These are phyloP conservation scores for Tulasnella sp. DNA, from an alignment of 768 basidiomycete genomes.

Conservation along the genomic window DNA sequence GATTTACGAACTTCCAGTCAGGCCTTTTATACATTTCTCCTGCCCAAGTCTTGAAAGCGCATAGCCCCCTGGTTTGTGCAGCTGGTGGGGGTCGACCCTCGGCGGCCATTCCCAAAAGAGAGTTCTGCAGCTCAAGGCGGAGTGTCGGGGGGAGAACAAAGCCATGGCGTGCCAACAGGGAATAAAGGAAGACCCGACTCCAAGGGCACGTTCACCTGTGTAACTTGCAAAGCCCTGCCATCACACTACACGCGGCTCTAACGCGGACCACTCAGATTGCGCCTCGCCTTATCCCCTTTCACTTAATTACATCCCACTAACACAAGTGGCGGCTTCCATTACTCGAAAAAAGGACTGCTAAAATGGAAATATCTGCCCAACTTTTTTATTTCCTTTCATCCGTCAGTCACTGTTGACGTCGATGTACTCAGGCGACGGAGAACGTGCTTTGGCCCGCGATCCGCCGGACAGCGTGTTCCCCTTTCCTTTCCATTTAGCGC, in stretches of 20 bases:
- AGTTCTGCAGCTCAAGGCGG: constrained; percentile 7
- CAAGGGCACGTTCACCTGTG: not conserved
- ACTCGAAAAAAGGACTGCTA: not conserved
- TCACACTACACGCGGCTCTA: not conserved
- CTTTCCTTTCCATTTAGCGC: constrained; percentile 8
- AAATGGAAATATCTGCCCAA: not conserved
- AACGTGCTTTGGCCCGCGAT: not conserved
- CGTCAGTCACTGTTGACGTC: constrained; percentile 16
- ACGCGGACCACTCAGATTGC: constrained; percentile 1
- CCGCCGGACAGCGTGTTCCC: constrained; percentile 11
- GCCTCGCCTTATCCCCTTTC: not conserved
- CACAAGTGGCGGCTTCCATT: not conserved
- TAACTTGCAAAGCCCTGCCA: not conserved
- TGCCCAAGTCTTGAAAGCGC: constrained; percentile 10
- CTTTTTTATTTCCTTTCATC: not conserved
- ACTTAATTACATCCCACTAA: not conserved
- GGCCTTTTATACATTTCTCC: constrained; percentile 3
- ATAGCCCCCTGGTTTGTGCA: constrained; percentile 3
- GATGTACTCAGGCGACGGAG: constrained; percentile 14
- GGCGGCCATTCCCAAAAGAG: constrained; percentile 5
- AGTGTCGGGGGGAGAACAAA: constrained; percentile 11
- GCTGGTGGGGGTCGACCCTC: constrained; percentile 5
- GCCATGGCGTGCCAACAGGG: not conserved
- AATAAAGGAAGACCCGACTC: constrained; percentile 3
- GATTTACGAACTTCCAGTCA: constrained; percentile 5